These are phyloP conservation scores for Phytophthora idaei DNA, from an alignment of 352 stramenopile genomes.

Conservation along the genomic window DNA sequence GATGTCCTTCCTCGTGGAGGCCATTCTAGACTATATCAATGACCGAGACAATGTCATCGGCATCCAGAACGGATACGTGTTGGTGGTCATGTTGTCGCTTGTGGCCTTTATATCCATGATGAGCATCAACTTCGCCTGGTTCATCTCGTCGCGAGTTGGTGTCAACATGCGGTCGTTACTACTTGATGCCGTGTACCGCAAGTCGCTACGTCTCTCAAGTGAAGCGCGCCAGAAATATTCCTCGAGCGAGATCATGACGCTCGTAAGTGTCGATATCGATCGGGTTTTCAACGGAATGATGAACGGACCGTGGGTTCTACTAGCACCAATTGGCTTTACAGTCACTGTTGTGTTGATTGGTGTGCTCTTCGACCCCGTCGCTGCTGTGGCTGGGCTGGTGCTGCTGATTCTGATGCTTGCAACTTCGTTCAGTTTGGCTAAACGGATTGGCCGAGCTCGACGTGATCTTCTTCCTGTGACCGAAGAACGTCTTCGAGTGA, in stretches of 20 bases:
- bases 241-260: conserved; percentile 67
- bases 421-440: conserved; percentile 24
- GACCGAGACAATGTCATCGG: conserved; percentile 29
- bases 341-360: conserved; percentile 37
- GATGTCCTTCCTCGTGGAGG: conserved; percentile 27
- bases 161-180: conserved; percentile 52
- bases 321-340: conserved; percentile 29
- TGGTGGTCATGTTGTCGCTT: conserved; percentile 31
- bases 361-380: conserved; percentile 28
- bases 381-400: conserved; percentile 25
- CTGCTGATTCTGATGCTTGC: conserved; percentile 21
- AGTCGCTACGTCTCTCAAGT: conserved; percentile 46
- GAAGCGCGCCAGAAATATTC: conserved; percentile 39
- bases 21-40: conserved; percentile 35
- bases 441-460: conserved; percentile 37
- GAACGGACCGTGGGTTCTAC: conserved; percentile 45
- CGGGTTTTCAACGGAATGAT: conserved; percentile 57
- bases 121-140: conserved; percentile 54
- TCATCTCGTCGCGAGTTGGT: conserved; percentile 46
- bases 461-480: conserved; percentile 50
- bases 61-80: conserved; percentile 28
- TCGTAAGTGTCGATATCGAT: conserved; percentile 59
- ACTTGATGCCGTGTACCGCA: conserved; percentile 60
- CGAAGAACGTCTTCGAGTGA: conserved; percentile 89
- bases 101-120: conserved; percentile 43